Evolutionary conservation across 2,329 filamentous ascomycete species (phyloP), one percentile per base, ranked within the genome.

Genomic region (Orbilia ellipsospora): DNA sequence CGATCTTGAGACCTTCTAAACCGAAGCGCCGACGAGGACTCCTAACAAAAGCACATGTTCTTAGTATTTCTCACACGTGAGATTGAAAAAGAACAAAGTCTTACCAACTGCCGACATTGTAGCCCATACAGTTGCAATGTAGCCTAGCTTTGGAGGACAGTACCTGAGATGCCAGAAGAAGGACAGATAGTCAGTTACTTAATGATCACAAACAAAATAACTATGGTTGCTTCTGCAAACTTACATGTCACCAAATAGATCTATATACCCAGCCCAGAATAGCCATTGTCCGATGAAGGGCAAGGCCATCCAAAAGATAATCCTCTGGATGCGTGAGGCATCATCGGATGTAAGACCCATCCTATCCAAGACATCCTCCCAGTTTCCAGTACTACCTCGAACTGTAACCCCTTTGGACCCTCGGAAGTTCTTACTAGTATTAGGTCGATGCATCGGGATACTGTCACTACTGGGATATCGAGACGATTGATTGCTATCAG

Each of bases 221-320:
- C 2, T n/a, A 44, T n/a, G 10, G n/a, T 44, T 44, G 12, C 20
- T 52, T 10, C n/a, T 12, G 16, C 4, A 52, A 10, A 23, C 48
- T 52, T 18, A 52, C 48, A 52, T 16, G 16, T 56, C 52, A 36
- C 52, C 52, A 5, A 8, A 26, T 23, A 56, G 31, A 56, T 56
- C 52, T 31, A 56, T 23, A 36, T 12, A 56, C 12, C 52, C 52
- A 12, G 13, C 26, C 52, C 52, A 56, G 16, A 56, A 56, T 36
- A 56, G 16, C 52, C 52, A 56, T 23, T 56, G 52, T 12, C 52
- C 52, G 52, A 56, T 56, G 28, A 26, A 56, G 2, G 52, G 52
- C 26, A 56, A 15, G 2, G 18, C 52, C 52, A 56, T 56, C 8
- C 18, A 52, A 16, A 52, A 7, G 10, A 52, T 18, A 18, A 52